phyloP scores from a whole-genome alignment of 345 rosid genomes.

The Conringia planisiliqua region DNA sequence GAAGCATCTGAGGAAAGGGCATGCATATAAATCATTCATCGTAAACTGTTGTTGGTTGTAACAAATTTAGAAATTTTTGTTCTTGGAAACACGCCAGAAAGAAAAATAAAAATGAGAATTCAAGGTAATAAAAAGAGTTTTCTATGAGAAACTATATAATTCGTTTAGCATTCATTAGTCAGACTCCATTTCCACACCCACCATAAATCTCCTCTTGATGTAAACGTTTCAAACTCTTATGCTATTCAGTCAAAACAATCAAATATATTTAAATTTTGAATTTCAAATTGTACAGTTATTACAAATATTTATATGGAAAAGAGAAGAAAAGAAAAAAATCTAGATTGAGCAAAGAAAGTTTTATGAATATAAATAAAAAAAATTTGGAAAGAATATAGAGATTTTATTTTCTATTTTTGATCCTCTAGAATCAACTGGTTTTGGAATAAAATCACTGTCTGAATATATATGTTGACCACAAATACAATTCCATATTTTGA shows the following conservation, averaged over 20 bases:
- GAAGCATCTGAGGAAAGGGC: background rate
- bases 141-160: background rate
- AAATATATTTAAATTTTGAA: background rate
- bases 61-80: background rate
- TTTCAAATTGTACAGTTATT: background rate
- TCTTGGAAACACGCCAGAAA: background rate
- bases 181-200: background rate
- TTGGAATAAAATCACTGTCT: background rate
- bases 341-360: background rate
- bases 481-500: background rate
- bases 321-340: background rate
- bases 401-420: background rate
- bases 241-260: background rate
- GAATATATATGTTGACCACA: background rate
- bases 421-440: background rate
- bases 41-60: background rate
- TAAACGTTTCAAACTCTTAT: background rate
- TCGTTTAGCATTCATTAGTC: background rate
- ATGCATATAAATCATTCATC: slow-evolving; percentile 11
- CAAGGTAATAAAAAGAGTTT: background rate
- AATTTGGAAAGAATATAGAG: background rate
- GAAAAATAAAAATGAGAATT: background rate
- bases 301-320: background rate
- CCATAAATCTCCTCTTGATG: background rate
- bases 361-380: background rate